phyloP scores from a whole-genome alignment of 345 rosid species.

The Carallia brachiata region DNA sequence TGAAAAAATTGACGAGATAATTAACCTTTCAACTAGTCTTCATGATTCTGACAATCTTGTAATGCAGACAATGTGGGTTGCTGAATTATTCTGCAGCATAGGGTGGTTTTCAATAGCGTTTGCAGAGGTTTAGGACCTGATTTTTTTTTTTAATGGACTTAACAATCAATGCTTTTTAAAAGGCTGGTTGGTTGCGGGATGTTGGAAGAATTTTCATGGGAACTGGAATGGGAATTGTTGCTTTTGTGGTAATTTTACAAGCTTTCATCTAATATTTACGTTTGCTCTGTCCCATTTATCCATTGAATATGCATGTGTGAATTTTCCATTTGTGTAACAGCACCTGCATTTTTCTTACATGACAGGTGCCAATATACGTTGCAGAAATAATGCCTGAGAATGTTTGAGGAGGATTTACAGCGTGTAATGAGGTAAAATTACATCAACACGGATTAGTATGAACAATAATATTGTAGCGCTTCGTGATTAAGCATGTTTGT shows the following conservation, averaged over 20 bases:
- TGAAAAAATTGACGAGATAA: too few species aligned
- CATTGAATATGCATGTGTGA: not conserved
- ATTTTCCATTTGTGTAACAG: too few species aligned
- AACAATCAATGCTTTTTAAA: not conserved
- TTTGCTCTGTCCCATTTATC: not conserved
- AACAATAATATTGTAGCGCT: too few species aligned
- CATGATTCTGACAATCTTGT: not conserved
- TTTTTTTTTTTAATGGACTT: not conserved
- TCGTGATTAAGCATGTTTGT: not conserved
- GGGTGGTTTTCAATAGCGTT: conserved; percentile 59
- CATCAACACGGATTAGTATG: not conserved
- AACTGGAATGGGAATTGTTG: conserved; percentile 32
- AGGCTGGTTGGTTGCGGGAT: conserved; percentile 39
- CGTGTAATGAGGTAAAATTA: conserved; percentile 13
- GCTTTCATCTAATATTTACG: not conserved
- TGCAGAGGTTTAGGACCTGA: conserved; percentile 42
- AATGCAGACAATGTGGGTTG: conserved; percentile 59
- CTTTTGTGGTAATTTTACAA: conserved; percentile 32
- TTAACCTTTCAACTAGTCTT: not conserved
- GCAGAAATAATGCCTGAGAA: conserved; percentile 44
- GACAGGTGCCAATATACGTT: conserved; percentile 39
- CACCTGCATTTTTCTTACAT: not conserved
- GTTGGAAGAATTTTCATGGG: conserved; percentile 35
- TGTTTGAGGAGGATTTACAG: conserved; percentile 35
- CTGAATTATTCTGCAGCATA: conserved; percentile 37